Evolutionary conservation across 176 grass and related monocot genomes (phyloP).

Genomic region (Triticum urartu): DNA sequence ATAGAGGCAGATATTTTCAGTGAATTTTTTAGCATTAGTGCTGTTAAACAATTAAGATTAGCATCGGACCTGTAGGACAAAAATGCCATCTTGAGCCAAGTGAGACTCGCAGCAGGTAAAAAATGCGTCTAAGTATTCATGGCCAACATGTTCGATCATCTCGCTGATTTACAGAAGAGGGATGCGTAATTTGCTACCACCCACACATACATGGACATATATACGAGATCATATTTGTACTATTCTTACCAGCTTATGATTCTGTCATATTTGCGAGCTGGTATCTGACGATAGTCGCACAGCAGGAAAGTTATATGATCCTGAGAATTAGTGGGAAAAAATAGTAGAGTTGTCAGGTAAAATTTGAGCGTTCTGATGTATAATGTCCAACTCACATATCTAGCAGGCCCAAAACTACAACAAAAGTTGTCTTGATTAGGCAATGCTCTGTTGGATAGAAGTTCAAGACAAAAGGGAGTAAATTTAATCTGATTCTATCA

Average conservation of each 20-base stretch:
- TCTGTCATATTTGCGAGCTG: conserved; percentile 58
- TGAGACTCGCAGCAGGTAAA: conserved; percentile 77
- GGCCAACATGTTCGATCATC: conserved; percentile 91
- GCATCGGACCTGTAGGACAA: conserved; percentile 60
- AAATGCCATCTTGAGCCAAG: conserved; percentile 63
- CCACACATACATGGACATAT: background rate
- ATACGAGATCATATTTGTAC: background rate
- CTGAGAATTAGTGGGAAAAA: conserved; percentile 23
- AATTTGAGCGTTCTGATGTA: too few relatives aligned
- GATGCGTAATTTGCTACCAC: background rate
- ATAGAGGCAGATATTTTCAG: background rate
- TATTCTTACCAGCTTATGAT: conserved; percentile 72
- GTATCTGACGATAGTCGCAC: conserved; percentile 31
- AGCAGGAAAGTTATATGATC: conserved; percentile 62
- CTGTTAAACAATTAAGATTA: background rate
- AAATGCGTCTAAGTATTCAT: conserved; percentile 81
- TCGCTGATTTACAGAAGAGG: conserved; percentile 29
- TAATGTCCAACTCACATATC: too few relatives aligned
- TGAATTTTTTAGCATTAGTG: background rate
- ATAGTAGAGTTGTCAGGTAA: too few relatives aligned
- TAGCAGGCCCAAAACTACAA: too few relatives aligned
- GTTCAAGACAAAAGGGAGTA: too few relatives aligned
- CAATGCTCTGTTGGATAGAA: too few relatives aligned
- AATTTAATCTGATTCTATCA: too few relatives aligned
- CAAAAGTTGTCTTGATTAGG: too few relatives aligned